phyloP scores from a whole-genome alignment of 257 asterid genomes.

The Cordia subcordata region DNA sequence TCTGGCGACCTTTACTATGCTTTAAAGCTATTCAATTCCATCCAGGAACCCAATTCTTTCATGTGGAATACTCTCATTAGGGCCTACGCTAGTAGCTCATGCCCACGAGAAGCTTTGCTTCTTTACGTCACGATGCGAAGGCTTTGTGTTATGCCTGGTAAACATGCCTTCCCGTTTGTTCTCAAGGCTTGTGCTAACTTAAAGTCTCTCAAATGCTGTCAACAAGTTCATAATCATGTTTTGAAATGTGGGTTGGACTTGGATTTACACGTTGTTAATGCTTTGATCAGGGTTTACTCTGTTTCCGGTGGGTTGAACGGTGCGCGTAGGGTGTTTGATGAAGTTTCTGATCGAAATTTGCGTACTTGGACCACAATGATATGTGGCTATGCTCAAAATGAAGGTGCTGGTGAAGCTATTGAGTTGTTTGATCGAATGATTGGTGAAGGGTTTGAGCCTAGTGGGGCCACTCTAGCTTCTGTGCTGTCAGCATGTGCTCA shows the following conservation, averaged over 20 bases:
- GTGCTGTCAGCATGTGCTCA: conserved; percentile 84
- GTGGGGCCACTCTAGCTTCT: conserved; percentile 52
- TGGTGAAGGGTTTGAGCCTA: conserved; percentile 50
- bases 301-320: conserved; percentile 32
- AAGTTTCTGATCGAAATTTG: conserved; percentile 32
- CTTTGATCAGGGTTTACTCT: conserved; percentile 53
- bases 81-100: conserved; percentile 41
- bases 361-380: conserved; percentile 82
- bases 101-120: conserved; percentile 38
- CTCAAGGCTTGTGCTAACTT: conserved; percentile 61
- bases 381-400: conserved; percentile 76
- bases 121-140: conserved; percentile 52
- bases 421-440: conserved; percentile 52
- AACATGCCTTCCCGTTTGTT: conserved; percentile 72
- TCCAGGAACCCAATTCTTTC: conserved; percentile 47
- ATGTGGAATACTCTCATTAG: conserved; percentile 94
- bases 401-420: conserved; percentile 40
- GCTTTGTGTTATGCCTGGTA: conserved; percentile 48
- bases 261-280: conserved; percentile 63
- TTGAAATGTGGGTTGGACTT: conserved; percentile 51
- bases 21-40: conserved; percentile 32
- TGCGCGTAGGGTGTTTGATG: conserved; percentile 75
- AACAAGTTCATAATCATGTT: conserved; percentile 60
- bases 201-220: conserved; percentile 20
- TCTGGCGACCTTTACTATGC: conserved; percentile 59